Percentiles rank a stretch among this genome's conserved stretches.
These are phyloP conservation scores for Ophiostoma ips DNA, from an alignment of 2,329 filamentous ascomycete species.

Conservation along the genomic window DNA sequence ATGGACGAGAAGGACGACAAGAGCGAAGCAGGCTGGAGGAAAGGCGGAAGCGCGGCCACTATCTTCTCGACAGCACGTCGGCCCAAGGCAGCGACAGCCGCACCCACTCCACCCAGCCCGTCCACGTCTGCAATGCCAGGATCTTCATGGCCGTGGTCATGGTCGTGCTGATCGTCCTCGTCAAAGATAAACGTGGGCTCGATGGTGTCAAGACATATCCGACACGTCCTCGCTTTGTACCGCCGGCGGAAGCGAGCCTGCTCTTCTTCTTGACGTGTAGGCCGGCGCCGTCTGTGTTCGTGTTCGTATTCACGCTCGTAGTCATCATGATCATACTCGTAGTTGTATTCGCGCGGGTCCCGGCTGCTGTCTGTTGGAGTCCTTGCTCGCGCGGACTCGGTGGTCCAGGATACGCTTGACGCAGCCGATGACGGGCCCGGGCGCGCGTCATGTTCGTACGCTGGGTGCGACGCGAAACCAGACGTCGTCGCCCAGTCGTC, in stretches of 20 bases:
- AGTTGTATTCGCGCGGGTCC: background rate
- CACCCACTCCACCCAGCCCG: background rate
- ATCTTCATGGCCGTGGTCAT: background rate
- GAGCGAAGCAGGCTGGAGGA: constrained; percentile 9
- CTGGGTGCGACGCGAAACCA: background rate
- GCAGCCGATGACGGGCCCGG: background rate
- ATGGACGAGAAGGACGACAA: constrained; percentile 20
- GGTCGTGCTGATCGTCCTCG: background rate
- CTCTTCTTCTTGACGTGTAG: background rate
- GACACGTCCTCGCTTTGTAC: constrained; percentile 64
- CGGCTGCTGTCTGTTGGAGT: background rate
- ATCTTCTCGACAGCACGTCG: constrained; percentile 2
- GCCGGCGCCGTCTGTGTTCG: background rate
- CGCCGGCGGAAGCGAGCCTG: constrained; percentile 21
- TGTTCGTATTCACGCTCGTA: background rate
- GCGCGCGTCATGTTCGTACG: background rate
- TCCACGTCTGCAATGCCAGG: background rate
- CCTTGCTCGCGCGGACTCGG: background rate
- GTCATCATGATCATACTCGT: no score
- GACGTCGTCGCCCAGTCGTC: constrained; percentile 4
- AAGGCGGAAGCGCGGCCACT: background rate
- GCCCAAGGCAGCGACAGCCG: background rate
- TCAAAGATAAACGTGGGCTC: constrained; percentile 31
- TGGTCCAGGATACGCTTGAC: background rate
- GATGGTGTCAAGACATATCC: constrained; percentile 71